These are phyloP conservation scores for Diophrys sp. DNA, from an alignment of 73 alveolate genomes.

Conservation along the genomic window DNA sequence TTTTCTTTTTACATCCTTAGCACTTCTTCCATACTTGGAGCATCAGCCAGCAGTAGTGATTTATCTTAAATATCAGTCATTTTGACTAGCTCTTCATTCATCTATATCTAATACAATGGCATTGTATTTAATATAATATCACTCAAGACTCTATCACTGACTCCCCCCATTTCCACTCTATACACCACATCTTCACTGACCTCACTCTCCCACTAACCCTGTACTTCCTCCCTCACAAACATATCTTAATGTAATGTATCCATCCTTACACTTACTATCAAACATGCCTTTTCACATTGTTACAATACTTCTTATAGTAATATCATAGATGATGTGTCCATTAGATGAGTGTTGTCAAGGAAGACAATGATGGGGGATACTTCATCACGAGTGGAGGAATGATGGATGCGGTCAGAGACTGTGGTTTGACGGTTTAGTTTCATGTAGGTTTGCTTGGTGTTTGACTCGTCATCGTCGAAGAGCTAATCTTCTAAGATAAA, in stretches of 20 bases:
- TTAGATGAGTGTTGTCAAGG: background rate
- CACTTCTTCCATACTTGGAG: background rate
- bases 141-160: background rate
- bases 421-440: conserved; percentile 8
- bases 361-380: background rate
- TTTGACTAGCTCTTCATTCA: background rate
- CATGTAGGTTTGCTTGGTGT: background rate
- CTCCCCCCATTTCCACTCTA: background rate
- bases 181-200: background rate
- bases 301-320: too few relatives aligned
- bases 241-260: too few relatives aligned
- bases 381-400: background rate
- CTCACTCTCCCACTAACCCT: background rate
- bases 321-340: background rate
- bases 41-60: background rate
- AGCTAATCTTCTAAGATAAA: background rate
- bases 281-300: background rate
- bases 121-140: background rate
- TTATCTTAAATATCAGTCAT: background rate
- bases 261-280: background rate
- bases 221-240: background rate
- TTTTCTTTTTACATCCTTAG: background rate
- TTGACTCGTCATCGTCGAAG: background rate
- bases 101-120: background rate
- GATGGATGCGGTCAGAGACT: background rate